Evolutionary conservation across 1,139 yeast species (phyloP).

Genomic region (Geotrichum macrosporum): DNA sequence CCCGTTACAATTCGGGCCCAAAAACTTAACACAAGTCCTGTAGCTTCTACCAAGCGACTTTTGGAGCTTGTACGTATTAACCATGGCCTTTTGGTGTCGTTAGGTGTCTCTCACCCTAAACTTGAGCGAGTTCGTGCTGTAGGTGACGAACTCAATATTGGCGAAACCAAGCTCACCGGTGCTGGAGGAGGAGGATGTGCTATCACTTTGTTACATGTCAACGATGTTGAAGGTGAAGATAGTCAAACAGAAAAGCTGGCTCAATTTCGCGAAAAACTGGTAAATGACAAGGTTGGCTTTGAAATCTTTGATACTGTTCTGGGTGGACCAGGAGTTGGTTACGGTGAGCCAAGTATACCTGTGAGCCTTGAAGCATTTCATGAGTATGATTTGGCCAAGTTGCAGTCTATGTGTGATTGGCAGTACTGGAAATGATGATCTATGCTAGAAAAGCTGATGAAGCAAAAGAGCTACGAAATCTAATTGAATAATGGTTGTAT

Average conservation of each 20-base stretch:
- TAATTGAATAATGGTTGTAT: too few species aligned
- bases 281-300: slow-evolving; percentile 48
- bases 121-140: slow-evolving; percentile 66
- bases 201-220: slow-evolving; percentile 67
- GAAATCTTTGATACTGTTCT: slow-evolving; percentile 77
- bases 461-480: too few species aligned
- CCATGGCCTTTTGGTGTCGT: slow-evolving; percentile 78
- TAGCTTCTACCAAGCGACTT: slow-evolving; percentile 35
- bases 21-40: slow-evolving; percentile 45
- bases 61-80: slow-evolving; percentile 72
- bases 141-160: slow-evolving; percentile 59
- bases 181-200: slow-evolving; percentile 99
- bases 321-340: slow-evolving; percentile 88
- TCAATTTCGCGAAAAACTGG: slow-evolving; percentile 37
- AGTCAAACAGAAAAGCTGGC: slow-evolving; percentile 38
- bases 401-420: slow-evolving; percentile 48
- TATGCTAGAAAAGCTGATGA: background rate
- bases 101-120: slow-evolving; percentile 91
- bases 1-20: slow-evolving; percentile 21
- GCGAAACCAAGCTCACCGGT: slow-evolving; percentile 92
- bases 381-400: slow-evolving; percentile 33
- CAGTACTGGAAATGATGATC: slow-evolving; percentile 47
- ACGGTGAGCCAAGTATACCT: slow-evolving; percentile 33
- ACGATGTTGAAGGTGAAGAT: slow-evolving; percentile 38
- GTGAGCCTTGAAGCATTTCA: slow-evolving; percentile 20